Evolutionary conservation across 2,329 filamentous ascomycete species (phyloP), one percentile per base, ranked within the genome.

Genomic region (Amauroascus niger): DNA sequence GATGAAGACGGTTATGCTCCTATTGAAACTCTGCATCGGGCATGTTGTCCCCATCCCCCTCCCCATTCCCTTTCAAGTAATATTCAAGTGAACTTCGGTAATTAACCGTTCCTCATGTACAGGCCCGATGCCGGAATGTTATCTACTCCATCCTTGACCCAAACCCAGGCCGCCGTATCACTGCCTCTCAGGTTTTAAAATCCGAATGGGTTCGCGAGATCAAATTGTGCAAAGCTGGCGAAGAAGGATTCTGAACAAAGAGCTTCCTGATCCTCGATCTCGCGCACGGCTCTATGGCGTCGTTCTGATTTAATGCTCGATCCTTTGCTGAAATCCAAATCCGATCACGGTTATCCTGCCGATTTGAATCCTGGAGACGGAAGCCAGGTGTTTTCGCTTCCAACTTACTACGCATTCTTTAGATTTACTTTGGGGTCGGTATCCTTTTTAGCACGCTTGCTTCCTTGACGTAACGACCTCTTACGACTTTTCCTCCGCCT

Each of bases 121-220:
- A 97, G 91, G 90, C 90, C 62, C 88, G 91, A 63, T 98, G 93
- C 72, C 87, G 93, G 58, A 98, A 98, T 64, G 93, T 98, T 64
- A 96, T 98, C 67, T 98, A 98, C 74, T 97, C 90, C 20, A 95
- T 98, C 60, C 79, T 98, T 44, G 93, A 98, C 66, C 93, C 93
- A 28, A 96, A 95, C 68, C 89, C 93, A 24, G 81, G 81, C 54
- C 86, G 93, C 59, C 88, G 93, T 62, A 91, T 98, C 67, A 96
- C 89, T 28, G 91, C 93, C 55, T 91, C 90, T 39, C 93, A 98
- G 73, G 88, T 97, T 54, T 82, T 98, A 64, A 95, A 95, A 72
- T 97, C 91, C 3, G 93, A 98, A 75, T 98, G 93, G 93, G 89
- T 93, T 61, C 87, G 93, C 62, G 91, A 96, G 71, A 96, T 97